A percentile compares a stretch with the other conserved stretches of the same genome.
These are phyloP conservation scores for Penicillium goetzii DNA, from an alignment of 495 filamentous ascomycete species.

Conservation along the genomic window DNA sequence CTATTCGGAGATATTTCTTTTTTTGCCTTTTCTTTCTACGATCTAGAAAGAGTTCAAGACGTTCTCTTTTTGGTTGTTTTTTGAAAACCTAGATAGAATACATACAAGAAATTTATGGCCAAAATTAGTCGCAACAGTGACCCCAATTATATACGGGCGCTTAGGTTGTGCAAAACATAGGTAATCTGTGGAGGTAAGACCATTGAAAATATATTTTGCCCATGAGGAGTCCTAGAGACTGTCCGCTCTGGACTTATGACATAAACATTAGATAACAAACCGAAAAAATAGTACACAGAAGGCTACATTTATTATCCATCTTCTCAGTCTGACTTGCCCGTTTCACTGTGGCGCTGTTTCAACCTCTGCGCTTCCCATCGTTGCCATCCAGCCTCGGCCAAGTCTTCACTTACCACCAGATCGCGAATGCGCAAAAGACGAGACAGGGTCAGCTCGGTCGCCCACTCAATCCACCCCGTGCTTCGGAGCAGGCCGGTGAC, in stretches of 20 bases:
- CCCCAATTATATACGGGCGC: too few species aligned
- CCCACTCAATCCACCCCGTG: constrained; percentile 69
- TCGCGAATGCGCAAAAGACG: constrained; percentile 74
- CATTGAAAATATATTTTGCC: too few species aligned
- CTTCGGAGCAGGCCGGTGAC: constrained; percentile 66
- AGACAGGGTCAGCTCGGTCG: constrained; percentile 66
- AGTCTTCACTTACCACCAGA: constrained; percentile 85
- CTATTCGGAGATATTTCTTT: constrained; percentile 40
- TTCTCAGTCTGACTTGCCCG: constrained; percentile 38
- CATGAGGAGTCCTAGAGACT: too few species aligned
- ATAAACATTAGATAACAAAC: background rate
- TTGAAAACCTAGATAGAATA: too few species aligned
- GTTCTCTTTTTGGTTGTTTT: background rate
- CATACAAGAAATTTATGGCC: too few species aligned
- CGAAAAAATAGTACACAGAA: background rate
- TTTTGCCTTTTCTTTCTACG: background rate
- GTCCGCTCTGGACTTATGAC: too few species aligned
- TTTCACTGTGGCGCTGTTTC: constrained; percentile 36
- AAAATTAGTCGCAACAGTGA: too few species aligned
- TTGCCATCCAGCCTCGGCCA: constrained; percentile 91
- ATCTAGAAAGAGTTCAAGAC: background rate
- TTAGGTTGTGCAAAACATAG: too few species aligned
- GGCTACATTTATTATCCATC: background rate
- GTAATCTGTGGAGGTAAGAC: too few species aligned
- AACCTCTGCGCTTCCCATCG: constrained; percentile 70